A percentile compares a stretch with the other conserved stretches of the same genome.
Conservation (phyloP, 768 basidiomycete genomes). For the Trametes punicea region DNA sequence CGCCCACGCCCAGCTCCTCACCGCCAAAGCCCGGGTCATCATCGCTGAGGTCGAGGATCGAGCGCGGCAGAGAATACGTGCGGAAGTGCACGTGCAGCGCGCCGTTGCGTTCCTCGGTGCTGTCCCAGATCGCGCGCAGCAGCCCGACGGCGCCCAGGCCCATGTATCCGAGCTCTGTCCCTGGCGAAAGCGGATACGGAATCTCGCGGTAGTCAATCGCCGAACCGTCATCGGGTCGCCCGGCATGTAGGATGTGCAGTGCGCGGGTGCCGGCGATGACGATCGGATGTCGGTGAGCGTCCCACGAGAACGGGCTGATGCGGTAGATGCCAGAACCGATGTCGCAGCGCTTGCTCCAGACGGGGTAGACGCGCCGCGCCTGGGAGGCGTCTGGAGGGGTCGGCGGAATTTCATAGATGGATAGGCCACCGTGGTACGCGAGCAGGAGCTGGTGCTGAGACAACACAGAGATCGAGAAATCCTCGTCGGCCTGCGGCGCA, state of each 20-base stretch:
- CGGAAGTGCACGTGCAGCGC: slow-evolving; percentile 15
- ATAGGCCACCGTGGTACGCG: slow-evolving; percentile 18
- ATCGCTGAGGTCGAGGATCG: slow-evolving; percentile 10
- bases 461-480: slow-evolving; percentile 17
- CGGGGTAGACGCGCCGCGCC: neutral
- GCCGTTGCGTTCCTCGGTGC: slow-evolving; percentile 16
- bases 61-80: slow-evolving; percentile 14
- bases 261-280: slow-evolving; percentile 13
- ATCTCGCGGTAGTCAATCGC: slow-evolving; percentile 12
- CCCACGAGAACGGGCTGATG: slow-evolving; percentile 14
- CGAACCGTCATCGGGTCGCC: neutral
- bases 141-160: slow-evolving; percentile 15
- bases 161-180: slow-evolving; percentile 5
- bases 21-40: slow-evolving; percentile 12
- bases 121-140: slow-evolving; percentile 18
- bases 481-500: slow-evolving; percentile 12
- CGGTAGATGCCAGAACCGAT: slow-evolving; percentile 19
- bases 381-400: neutral
- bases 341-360: slow-evolving; percentile 17
- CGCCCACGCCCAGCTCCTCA: slow-evolving; percentile 4
- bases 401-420: slow-evolving; percentile 11
- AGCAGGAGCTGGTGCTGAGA: slow-evolving; percentile 13
- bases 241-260: slow-evolving; percentile 11
- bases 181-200: slow-evolving; percentile 10
- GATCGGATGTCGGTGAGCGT: slow-evolving; percentile 8